These are phyloP conservation scores for Talaromyces sp. DNA, from an alignment of 2,329 filamentous ascomycete genomes.

Conservation along the genomic window DNA sequence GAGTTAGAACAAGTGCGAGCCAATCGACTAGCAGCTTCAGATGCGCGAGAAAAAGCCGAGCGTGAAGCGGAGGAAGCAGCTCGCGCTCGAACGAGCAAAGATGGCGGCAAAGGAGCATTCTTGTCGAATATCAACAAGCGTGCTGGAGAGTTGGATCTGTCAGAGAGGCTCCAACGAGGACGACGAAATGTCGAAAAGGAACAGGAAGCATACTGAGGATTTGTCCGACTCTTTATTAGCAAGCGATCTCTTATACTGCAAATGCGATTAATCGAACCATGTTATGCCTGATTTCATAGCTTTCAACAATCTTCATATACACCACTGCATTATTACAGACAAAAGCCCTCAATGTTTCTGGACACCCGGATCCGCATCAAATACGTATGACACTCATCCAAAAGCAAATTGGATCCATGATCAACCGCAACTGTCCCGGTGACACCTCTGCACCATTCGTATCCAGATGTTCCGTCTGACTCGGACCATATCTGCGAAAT, in stretches of 20 bases:
- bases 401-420: constrained; percentile 11
- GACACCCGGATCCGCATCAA: constrained; percentile 12
- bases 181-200: constrained; percentile 33
- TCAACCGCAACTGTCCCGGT: constrained; percentile 13
- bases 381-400: constrained; percentile 16
- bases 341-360: constrained; percentile 11
- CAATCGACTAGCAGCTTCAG: constrained; percentile 61
- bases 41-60: constrained; percentile 60
- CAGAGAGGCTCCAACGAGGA: constrained; percentile 40
- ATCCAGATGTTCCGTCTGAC: neutral
- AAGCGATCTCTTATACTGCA: neutral
- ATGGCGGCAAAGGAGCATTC: constrained; percentile 63
- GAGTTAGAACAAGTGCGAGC: constrained; percentile 65
- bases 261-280: neutral
- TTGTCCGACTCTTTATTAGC: neutral
- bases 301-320: neutral
- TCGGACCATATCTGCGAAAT: neutral
- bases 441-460: neutral
- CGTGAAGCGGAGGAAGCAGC: constrained; percentile 63
- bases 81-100: constrained; percentile 56
- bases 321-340: neutral
- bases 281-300: neutral
- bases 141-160: constrained; percentile 42
- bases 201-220: constrained; percentile 36
- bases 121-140: constrained; percentile 61